Base-by-base conservation (phyloP, 164 flowering plant species). In the Dillenia suffruticosa region DNA sequence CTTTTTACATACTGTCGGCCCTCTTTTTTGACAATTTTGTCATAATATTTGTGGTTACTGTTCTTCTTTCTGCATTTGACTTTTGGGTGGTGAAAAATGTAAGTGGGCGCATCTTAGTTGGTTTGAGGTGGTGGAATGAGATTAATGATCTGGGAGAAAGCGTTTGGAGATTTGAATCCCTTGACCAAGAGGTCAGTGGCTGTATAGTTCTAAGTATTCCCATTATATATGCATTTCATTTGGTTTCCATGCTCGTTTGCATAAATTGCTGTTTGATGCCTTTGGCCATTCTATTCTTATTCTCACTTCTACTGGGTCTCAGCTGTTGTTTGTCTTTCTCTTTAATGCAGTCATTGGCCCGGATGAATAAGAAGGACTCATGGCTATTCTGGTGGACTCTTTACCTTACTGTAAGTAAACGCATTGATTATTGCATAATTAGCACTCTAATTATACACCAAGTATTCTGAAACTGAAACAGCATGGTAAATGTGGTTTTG, bases 311-410 rank as follows among this genome's bases (percentile, higher is more conserved):
- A 40, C 12, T 11, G 11, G 54, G 17, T 57, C 63, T 70, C 8
- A 59, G 46, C n/a, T 16, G 17, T 57, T 74, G 44, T 11, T 60
- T 72, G 11, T 62, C 16, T 13, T 61, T 58, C 6, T 60, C 19
- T 55, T 16, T 65, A 14, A n/a, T 66, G 44, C 64, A 94, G 98
- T 86, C 97, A 44, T 63, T 94, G 90, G 82, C 96, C 54, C 87
- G 97, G 63, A 82, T 94, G 80, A 94, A 94, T 84, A 89, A 94
- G 84, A 94, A 94, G 75, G 97, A 94, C 64, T 87, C 98, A 12
- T 94, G 97, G 98, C 88, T 94, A 8, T 93, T 93, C 70, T 90
- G 98, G 98, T 93, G 97, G 97, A 89, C 95, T 3, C 87, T 93
- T 49, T 94, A 90, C 76, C 82, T 91, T 52, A 62, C 95, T 10